Conservation (phyloP, 202 grass and related monocot genomes). For the Schoenoplectus triqueter region DNA sequence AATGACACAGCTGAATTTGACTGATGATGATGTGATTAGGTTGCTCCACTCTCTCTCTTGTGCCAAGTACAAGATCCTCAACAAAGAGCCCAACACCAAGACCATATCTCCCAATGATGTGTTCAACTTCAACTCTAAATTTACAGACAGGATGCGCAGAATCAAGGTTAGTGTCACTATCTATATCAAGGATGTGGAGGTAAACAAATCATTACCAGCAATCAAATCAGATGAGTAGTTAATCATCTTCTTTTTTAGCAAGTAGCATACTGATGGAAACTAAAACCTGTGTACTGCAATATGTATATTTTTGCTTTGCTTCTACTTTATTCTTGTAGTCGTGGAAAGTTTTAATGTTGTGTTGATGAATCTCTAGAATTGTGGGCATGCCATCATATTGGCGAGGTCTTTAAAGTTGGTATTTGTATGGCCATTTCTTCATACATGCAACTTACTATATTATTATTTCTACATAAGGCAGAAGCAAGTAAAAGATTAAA, state of each 20-base stretch:
- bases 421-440: too few species aligned
- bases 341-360: not conserved
- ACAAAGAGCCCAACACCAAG: constrained; percentile 55
- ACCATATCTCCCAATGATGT: constrained; percentile 76
- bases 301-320: too few species aligned
- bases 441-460: too few species aligned
- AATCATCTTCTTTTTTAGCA: not conserved
- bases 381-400: not conserved
- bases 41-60: constrained; percentile 98
- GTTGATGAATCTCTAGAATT: not conserved
- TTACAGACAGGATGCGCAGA: constrained; percentile 92
- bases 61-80: constrained; percentile 97
- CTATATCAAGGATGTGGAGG: too few species aligned
- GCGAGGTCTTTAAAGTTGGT: too few species aligned
- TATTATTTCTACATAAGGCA: too few species aligned
- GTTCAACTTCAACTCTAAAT: constrained; percentile 95
- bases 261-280: not conserved
- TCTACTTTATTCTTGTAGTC: constrained; percentile 52
- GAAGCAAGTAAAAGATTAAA: not conserved
- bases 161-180: constrained; percentile 67
- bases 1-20: constrained; percentile 83
- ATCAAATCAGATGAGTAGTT: not conserved
- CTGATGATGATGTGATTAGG: constrained; percentile 93
- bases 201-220: not conserved
- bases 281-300: not conserved